Evolutionary conservation across 306 rosid genomes (phyloP).

Genomic region (Notholithocarpus densiflorus): DNA sequence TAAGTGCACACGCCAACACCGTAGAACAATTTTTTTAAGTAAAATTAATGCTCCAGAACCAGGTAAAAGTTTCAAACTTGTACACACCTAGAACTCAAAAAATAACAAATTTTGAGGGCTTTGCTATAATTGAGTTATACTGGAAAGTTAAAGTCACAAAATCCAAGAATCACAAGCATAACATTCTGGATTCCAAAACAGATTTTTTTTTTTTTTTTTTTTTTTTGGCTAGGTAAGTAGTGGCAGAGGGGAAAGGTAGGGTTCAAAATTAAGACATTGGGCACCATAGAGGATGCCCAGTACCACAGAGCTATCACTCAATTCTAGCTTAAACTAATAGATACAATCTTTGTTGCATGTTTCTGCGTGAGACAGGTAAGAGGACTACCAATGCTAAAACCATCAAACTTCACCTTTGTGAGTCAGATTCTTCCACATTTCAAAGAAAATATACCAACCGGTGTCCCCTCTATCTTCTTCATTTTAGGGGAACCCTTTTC

Average conservation of each 20-base stretch:
- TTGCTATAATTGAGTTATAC: background rate
- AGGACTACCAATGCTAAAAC: background rate
- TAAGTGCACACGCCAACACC: background rate
- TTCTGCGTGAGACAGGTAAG: background rate
- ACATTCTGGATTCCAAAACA: background rate
- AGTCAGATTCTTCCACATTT: background rate
- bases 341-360: background rate
- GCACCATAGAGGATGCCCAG: too few relatives aligned
- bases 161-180: background rate
- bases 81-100: background rate
- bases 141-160: background rate
- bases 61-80: background rate
- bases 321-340: background rate
- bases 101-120: background rate
- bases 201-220: too few relatives aligned
- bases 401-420: background rate
- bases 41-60: background rate
- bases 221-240: too few relatives aligned
- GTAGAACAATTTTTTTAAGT: background rate
- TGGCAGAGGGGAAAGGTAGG: too few relatives aligned
- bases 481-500: background rate
- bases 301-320: too few relatives aligned
- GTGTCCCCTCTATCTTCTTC: background rate
- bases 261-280: too few relatives aligned
- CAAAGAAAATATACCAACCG: background rate